A percentile compares a stretch with the other conserved stretches of the same genome.
These are phyloP conservation scores for Colletotrichum musicola DNA, from an alignment of 2,329 filamentous ascomycete genomes.

Conservation along the genomic window DNA sequence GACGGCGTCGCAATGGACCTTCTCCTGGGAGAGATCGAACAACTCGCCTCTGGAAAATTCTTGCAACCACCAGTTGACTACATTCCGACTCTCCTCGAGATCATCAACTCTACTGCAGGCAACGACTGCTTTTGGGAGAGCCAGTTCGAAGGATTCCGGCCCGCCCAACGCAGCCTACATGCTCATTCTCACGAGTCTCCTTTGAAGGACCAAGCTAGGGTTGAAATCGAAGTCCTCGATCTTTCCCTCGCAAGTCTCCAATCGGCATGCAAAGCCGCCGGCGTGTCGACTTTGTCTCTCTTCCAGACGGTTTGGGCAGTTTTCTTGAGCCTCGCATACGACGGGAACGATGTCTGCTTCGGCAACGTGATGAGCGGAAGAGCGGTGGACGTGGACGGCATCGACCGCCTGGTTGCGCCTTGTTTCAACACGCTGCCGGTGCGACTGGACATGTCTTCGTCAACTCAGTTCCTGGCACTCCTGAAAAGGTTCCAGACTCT, in stretches of 20 bases:
- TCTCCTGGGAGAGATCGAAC: constrained; percentile 79
- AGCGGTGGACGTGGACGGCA: constrained; percentile 71
- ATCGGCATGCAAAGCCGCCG: constrained; percentile 62
- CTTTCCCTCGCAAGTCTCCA: constrained; percentile 61
- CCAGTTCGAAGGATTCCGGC: constrained; percentile 65
- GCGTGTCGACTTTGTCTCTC: constrained; percentile 73
- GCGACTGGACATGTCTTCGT: constrained; percentile 65
- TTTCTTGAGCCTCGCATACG: constrained; percentile 68
- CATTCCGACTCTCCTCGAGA: constrained; percentile 72
- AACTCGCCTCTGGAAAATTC: constrained; percentile 58
- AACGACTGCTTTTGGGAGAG: constrained; percentile 76
- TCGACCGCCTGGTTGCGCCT: constrained; percentile 83
- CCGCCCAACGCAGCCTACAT: constrained; percentile 39
- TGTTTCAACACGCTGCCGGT: constrained; percentile 93
- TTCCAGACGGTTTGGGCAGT: constrained; percentile 81
- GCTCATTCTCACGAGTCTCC: not conserved
- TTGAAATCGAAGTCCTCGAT: not conserved
- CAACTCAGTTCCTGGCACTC: constrained; percentile 66
- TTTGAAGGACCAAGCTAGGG: not conserved
- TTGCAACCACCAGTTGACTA: constrained; percentile 69
- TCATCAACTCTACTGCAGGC: constrained; percentile 60
- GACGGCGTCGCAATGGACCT: constrained; percentile 82
- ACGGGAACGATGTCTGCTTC: constrained; percentile 80
- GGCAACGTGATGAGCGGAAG: constrained; percentile 88
- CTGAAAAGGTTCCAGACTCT: constrained; percentile 70